Base-by-base conservation (phyloP, 179 eudicot species). In the Beta corolliflora region DNA sequence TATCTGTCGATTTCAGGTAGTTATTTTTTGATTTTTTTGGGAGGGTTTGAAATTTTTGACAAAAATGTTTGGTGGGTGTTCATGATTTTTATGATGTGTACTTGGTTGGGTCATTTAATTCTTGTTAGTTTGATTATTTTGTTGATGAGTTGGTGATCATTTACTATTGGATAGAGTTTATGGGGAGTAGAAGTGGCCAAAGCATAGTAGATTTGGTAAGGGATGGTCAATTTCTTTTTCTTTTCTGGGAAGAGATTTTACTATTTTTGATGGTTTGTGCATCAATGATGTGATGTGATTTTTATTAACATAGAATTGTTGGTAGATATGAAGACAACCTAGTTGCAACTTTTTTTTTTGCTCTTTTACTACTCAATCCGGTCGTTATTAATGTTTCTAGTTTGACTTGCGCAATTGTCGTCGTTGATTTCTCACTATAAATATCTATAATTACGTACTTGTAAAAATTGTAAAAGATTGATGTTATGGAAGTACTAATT, bases 1-100 rank as follows among this genome's bases (percentile, higher is more conserved):
- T 58, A 90, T 90, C 63, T 94, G 98, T 86, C 79, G 95, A 77
- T 91, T 91, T 84, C 94, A 89, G 94, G 94, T 91, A 21, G 0
- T 21, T 5, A 2, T 31, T 15, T 9, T 82, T 83, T 78, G 29
- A 25, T 25, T 25, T 25, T 25, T 25, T 25, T 25, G 29, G 29
- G 29, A 25, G 29, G 29, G 29, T 78, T 82, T 7, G 6, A 3
- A 14, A 15, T n/a, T 29, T n/a, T 29, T n/a, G 12, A 23, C 59
- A 69, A 7, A 31, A 18, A 16, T 63, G 21, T 12, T 9, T 52
- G 13, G 23, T 74, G 48, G n/a, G 78, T 29, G 19, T 44, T 69
- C 73, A 18, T 69, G 48, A 72, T 72, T 45, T 70, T 19, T 70
- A 31, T 70, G 53, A 70, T 70, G 73, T 70, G 23, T 29, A 70